These are phyloP conservation scores for Sisymbrium altissimum DNA, from an alignment of 345 rosid genomes.

Conservation along the genomic window DNA sequence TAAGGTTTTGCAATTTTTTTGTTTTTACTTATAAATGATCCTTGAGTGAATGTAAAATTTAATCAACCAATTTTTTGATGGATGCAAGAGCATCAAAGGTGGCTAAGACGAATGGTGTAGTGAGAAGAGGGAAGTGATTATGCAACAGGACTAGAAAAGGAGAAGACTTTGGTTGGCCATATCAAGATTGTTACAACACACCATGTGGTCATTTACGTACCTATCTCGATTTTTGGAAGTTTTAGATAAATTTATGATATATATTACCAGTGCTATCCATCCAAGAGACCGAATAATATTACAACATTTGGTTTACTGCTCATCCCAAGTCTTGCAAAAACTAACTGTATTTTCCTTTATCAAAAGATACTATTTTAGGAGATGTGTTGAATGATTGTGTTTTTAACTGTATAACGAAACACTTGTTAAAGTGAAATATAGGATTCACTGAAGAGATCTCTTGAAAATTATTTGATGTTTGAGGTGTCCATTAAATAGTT, in stretches of 20 bases:
- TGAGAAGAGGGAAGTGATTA: background rate
- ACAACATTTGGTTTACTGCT: background rate
- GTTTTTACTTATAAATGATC: background rate
- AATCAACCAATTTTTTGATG: background rate
- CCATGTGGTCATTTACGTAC: slow-evolving; percentile 22
- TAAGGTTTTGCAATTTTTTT: background rate
- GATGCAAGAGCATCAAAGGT: background rate
- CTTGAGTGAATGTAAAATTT: background rate
- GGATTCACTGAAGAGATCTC: background rate
- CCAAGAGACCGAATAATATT: background rate
- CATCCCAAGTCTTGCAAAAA: background rate
- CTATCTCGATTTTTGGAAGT: background rate
- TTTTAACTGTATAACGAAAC: background rate
- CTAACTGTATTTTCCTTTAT: background rate
- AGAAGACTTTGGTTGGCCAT: slow-evolving; percentile 22
- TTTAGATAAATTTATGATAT: background rate
- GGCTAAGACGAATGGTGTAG: background rate
- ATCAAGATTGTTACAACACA: slow-evolving; percentile 18
- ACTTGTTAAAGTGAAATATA: background rate
- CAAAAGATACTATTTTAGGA: background rate
- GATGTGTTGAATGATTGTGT: background rate
- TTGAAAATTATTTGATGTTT: no score
- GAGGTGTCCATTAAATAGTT: no score
- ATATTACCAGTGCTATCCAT: background rate
- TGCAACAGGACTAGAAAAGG: slow-evolving; percentile 9